Percentiles rank a stretch among this genome's conserved stretches.
These are phyloP conservation scores for Wickerhamiella spandovensis DNA, from an alignment of 805 yeast genomes.

Conservation along the genomic window DNA sequence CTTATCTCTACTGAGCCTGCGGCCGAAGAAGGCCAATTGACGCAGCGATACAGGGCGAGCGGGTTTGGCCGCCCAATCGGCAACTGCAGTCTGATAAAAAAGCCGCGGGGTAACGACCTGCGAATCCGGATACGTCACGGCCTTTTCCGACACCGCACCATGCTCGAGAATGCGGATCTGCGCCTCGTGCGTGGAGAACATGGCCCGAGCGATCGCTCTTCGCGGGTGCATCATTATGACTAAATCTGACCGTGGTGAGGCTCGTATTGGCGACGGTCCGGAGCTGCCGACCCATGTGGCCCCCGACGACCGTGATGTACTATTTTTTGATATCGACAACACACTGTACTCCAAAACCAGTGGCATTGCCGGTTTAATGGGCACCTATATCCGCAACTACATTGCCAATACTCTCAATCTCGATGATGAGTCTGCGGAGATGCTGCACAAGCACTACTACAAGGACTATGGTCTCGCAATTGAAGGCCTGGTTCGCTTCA, in stretches of 20 bases:
- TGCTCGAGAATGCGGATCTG: slow-evolving; percentile 7
- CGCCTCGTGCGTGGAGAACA: slow-evolving; percentile 4
- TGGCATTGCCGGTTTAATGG: slow-evolving; percentile 78
- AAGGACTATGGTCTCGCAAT: slow-evolving; percentile 82
- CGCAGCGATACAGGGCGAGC: slow-evolving; percentile 86
- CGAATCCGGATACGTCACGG: slow-evolving; percentile 25
- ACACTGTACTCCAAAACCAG: slow-evolving; percentile 69
- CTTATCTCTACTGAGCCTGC: slow-evolving; percentile 60
- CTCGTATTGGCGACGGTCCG: not conserved
- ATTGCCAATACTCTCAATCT: slow-evolving; percentile 53
- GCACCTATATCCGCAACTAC: slow-evolving; percentile 65
- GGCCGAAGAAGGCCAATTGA: slow-evolving; percentile 84
- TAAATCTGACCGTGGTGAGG: not conserved
- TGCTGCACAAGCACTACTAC: slow-evolving; percentile 63
- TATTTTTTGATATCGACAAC: slow-evolving; percentile 90
- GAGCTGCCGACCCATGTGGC: not conserved
- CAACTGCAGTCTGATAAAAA: slow-evolving; percentile 65
- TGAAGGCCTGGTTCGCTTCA: slow-evolving; percentile 61
- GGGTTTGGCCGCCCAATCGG: slow-evolving; percentile 45
- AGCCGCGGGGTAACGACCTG: slow-evolving; percentile 51
- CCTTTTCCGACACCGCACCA: not conserved
- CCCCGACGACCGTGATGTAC: slow-evolving; percentile 21
- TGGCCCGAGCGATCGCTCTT: not conserved
- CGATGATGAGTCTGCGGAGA: slow-evolving; percentile 58
- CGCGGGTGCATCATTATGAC: not conserved